A percentile compares a stretch with the other conserved stretches of the same genome.
Conservation (phyloP, 805 yeast genomes). For the Ogataea neopini region DNA sequence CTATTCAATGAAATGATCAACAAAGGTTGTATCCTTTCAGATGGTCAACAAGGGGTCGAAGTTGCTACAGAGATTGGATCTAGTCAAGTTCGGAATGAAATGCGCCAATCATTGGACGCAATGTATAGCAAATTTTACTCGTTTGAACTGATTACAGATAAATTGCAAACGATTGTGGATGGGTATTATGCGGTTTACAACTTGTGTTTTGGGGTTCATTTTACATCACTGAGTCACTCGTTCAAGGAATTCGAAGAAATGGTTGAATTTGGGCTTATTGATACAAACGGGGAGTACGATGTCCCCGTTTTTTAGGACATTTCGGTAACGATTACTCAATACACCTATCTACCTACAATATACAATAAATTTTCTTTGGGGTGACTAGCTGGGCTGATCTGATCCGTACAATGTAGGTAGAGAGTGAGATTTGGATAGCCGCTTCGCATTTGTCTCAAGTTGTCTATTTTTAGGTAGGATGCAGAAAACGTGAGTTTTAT, state of each 20-base stretch:
- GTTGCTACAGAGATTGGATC: slow-evolving; percentile 4
- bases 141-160: slow-evolving; percentile 8
- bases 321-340: not conserved
- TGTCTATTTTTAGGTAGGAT: not conserved
- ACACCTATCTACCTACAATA: not conserved
- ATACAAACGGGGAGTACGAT: not conserved
- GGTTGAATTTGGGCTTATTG: slow-evolving; percentile 10
- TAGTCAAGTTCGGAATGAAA: slow-evolving; percentile 2
- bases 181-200: slow-evolving; percentile 21
- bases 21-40: slow-evolving; percentile 4
- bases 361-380: too few species aligned
- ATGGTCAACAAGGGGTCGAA: slow-evolving; percentile 2
- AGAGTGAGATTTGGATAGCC: not conserved
- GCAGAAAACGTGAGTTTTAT: not conserved
- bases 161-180: slow-evolving; percentile 11
- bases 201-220: slow-evolving; percentile 19
- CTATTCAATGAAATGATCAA: slow-evolving; percentile 12
- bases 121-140: slow-evolving; percentile 19
- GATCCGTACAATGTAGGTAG: not conserved
- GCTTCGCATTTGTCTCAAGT: not conserved
- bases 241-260: slow-evolving; percentile 17
- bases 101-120: slow-evolving; percentile 7
- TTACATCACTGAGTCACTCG: slow-evolving; percentile 8
- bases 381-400: not conserved
- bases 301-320: not conserved